These are phyloP conservation scores for Xylaria sp. DNA, from an alignment of 2,329 filamentous ascomycete species.

Conservation along the genomic window DNA sequence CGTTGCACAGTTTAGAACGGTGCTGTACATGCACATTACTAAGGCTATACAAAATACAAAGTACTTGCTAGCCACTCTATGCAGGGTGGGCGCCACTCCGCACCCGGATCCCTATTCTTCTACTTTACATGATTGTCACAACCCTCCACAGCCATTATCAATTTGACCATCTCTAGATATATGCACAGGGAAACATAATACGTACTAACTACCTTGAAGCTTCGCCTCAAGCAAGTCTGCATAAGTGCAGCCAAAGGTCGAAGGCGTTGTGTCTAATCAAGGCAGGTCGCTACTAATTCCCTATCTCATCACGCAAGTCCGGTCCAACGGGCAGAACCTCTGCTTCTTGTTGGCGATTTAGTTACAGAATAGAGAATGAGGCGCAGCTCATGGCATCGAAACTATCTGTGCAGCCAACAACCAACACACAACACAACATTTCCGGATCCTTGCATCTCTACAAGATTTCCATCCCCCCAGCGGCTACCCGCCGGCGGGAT, in stretches of 20 bases:
- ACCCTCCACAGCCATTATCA: conserved; percentile 2
- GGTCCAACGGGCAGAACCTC: conserved; percentile 14
- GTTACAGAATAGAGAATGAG: conserved; percentile 11
- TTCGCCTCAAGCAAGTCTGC: conserved; percentile 8
- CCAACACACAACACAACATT: conserved; percentile 20
- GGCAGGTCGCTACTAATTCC: conserved; percentile 20
- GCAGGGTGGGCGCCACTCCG: conserved; percentile 17
- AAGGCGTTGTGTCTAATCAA: conserved; percentile 18
- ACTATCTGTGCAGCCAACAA: conserved; percentile 34
- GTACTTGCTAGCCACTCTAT: background rate
- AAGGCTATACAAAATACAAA: conserved; percentile 24
- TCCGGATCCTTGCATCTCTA: conserved; percentile 30
- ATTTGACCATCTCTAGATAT: background rate
- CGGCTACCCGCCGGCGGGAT: conserved; percentile 28
- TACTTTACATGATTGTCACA: conserved; percentile 2
- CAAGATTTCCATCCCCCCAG: conserved; percentile 14
- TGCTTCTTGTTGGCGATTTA: conserved; percentile 12
- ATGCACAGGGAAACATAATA: background rate
- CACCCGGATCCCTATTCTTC: conserved; percentile 24
- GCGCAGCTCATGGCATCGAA: conserved; percentile 15
- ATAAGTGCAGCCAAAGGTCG: background rate
- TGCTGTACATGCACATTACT: conserved; percentile 24
- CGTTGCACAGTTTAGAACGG: conserved; percentile 27
- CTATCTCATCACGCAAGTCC: background rate
- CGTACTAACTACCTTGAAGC: background rate